These are phyloP conservation scores for Hypomyces perniciosus DNA, from an alignment of 2,329 filamentous ascomycete genomes.

Conservation along the genomic window DNA sequence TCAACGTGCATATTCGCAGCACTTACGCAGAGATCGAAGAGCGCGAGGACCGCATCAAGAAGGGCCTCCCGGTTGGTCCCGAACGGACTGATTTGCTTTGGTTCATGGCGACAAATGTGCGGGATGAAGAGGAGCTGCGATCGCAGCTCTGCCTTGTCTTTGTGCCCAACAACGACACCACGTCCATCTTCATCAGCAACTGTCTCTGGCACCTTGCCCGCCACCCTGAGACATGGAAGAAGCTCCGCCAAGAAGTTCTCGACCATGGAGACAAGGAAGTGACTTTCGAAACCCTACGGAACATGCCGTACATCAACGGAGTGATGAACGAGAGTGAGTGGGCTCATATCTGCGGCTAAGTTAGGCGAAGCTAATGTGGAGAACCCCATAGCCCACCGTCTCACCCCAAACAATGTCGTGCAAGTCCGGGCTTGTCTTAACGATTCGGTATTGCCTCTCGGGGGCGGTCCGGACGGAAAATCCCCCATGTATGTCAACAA, in stretches of 20 bases:
- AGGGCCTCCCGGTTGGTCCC: constrained; percentile 12
- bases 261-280: constrained; percentile 10
- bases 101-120: constrained; percentile 15
- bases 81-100: constrained; percentile 14
- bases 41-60: constrained; percentile 13
- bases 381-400: constrained; percentile 6
- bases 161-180: neutral
- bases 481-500: constrained; percentile 43
- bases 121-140: neutral
- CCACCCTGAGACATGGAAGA: neutral
- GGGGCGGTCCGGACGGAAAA: constrained; percentile 42
- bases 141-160: neutral
- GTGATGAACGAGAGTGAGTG: too few relatives aligned
- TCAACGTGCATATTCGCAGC: constrained; percentile 14
- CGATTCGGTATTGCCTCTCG: constrained; percentile 44
- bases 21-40: constrained; percentile 15
- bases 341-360: too few relatives aligned
- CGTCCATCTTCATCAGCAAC: neutral
- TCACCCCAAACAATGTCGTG: constrained; percentile 16
- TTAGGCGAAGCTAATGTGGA: too few relatives aligned
- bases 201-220: neutral
- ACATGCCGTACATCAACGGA: too few relatives aligned
- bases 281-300: constrained; percentile 14
- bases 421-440: constrained; percentile 12
- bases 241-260: neutral